Evolutionary conservation across 1,284 basidiomycete genomes (phyloP), one percentile per base, ranked within the genome.

Genomic region (Sporisorium sorghi): DNA sequence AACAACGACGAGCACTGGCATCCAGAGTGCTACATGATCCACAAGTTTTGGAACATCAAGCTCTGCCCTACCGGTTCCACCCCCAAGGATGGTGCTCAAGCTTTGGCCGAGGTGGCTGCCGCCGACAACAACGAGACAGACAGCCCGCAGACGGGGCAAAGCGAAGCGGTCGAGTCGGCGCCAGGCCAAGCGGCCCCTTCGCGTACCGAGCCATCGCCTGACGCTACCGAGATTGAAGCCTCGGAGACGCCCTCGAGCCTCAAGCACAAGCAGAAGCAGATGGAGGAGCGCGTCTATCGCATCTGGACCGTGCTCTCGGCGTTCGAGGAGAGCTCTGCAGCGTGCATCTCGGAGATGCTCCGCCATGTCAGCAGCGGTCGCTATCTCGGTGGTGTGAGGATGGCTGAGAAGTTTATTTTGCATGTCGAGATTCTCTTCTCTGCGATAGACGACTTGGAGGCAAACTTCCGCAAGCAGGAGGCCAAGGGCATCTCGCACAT

Each of bases 21-120:
- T 88, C 96, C 96, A 52, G 96, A 99, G 86, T 99, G 96, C 86
- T 98, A 99, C 86, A 98, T 99, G 95, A 98, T 99, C 80, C 96
- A 98, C 87, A 98, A 68, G 92, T 98, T 99, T 85, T 99, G 96
- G 96, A 98, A 98, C 85, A 95, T 98, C 85, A 97, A 97, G 86
- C 91, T 99, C 6, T 78, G 71, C 28, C 80, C 78, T 1, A 78
- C 78, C 5, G 80, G 78, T 1, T 75, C 75, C 8, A 80, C 80
- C 10, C 80, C 80, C 24, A 73, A 74, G 54, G 77, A 79, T 19
- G 71, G 73, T 11, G 56, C 72, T 35, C 62, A 53, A 23, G 56
- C 67, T 0, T 19, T 60, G n/a, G 47, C 67, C 7, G 48, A 63
- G n/a, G 57, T 54, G 8, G 46, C 56, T 24, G 52, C 53, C 10